Evolutionary conservation across 208 protist species (phyloP).

Genomic region (Crithidia mellificae): DNA sequence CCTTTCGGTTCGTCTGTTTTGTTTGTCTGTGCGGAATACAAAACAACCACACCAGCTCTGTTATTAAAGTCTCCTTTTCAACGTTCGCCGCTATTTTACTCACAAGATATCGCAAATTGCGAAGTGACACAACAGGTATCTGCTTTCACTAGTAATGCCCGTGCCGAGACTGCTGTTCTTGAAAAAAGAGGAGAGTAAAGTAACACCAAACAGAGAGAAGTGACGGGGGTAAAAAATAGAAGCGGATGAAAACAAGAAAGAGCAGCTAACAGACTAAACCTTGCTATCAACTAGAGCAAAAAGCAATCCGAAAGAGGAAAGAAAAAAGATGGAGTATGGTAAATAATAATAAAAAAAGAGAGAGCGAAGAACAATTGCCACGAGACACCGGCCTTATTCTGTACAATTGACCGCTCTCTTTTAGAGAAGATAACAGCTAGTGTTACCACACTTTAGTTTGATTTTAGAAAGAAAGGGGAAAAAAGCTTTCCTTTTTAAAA

Average conservation of each 20-base stretch:
- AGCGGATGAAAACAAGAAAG: not conserved
- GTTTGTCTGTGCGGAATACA: not conserved
- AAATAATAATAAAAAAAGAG: slow-evolving; percentile 1
- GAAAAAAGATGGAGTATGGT: not conserved
- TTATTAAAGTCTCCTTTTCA: not conserved
- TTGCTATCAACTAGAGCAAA: slow-evolving; percentile 4
- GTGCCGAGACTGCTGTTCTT: not conserved
- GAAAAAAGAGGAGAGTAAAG: not conserved
- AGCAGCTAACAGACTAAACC: not conserved
- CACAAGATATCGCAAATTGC: not conserved
- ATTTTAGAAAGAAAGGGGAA: too few species aligned
- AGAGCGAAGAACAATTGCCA: not conserved
- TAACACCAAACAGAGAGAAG: not conserved
- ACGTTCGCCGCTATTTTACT: not conserved
- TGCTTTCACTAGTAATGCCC: not conserved
- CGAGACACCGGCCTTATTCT: not conserved
- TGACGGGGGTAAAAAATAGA: not conserved
- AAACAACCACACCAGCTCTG: not conserved
- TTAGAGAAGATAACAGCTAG: too few species aligned
- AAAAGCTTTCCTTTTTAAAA: too few species aligned
- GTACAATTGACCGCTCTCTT: too few species aligned
- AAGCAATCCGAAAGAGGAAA: not conserved
- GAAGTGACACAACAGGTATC: not conserved
- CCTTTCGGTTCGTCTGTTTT: not conserved
- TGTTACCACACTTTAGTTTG: too few species aligned